Base-by-base conservation (phyloP, 2,329 filamentous ascomycete genomes). In the Diaporthe ilicicola region DNA sequence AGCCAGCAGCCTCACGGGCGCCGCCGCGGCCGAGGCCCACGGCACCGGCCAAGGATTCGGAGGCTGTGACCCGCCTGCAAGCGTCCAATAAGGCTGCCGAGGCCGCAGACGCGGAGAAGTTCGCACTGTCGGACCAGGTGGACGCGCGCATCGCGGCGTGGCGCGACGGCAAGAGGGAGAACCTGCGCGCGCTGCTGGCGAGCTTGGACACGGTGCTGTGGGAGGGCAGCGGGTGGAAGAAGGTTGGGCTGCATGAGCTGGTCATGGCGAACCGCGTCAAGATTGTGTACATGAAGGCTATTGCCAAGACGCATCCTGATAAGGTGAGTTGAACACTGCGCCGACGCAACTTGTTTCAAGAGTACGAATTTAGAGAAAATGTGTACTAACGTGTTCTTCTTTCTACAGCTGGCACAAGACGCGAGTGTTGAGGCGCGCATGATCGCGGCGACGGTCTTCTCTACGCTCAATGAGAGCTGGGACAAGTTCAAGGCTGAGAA, bases 271-370 rank as follows among this genome's bases (percentile, higher is more conserved):
- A 93, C 76, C 97, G 95, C 86, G 96, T 98, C 80, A 99, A 99
- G 89, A 92, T 99, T 74, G 87, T 93, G 72, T 99, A 99, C 80
- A 98, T 99, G 96, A 98, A 97, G 88, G 96, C 95, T 7, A 98
- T 99, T 87, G 94, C 92, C 13, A 98, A 98, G 87, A 96, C 96
- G 76, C 96, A 99, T 87, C 96, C 96, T 72, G 96, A 99, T 81
- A 99, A 99, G 92, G 96, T 98, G 86, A 82, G 90, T 81, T 75
- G 4, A 13, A 9, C 8, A 9, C 1, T 27, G 13, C 72, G 59
- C 8, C 70, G 29, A 24, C 69, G 71, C 17, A 54, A 27, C 17
- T 53, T 42, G 5, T 55, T 55, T 39, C 27, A 54, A 67, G n/a
- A 50, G 19, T 34, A 24, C 12, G 69, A 29, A n/a, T 48, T 1